These are phyloP conservation scores for Lactifluus echinatus DNA, from an alignment of 768 basidiomycete genomes.

Conservation along the genomic window DNA sequence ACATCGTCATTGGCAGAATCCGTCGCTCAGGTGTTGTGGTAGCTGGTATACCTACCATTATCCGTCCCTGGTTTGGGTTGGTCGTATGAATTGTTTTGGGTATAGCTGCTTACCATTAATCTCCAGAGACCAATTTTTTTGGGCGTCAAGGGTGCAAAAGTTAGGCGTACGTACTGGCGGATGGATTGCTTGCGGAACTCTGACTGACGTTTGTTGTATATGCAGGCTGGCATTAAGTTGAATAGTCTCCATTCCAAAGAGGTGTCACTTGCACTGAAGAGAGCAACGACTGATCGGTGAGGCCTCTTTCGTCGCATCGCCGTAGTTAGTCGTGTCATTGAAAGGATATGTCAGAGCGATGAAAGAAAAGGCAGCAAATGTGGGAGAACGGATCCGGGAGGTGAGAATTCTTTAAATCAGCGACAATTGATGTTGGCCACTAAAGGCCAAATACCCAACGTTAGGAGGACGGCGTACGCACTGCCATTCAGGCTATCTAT, in stretches of 20 bases:
- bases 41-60: slow-evolving; percentile 57
- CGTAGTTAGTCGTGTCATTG: background rate
- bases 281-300: slow-evolving; percentile 46
- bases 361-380: slow-evolving; percentile 48
- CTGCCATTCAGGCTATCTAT: slow-evolving; percentile 46
- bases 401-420: slow-evolving; percentile 22
- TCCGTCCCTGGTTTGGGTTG: slow-evolving; percentile 61
- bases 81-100: background rate
- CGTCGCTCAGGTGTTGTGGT: background rate
- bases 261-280: slow-evolving; percentile 44
- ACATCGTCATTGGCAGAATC: background rate
- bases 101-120: background rate
- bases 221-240: slow-evolving; percentile 45
- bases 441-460: background rate
- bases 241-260: slow-evolving; percentile 38
- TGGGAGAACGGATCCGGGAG: slow-evolving; percentile 36
- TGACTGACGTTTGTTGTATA: background rate
- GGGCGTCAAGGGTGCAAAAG: slow-evolving; percentile 52
- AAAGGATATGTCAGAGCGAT: slow-evolving; percentile 35
- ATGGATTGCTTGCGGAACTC: background rate
- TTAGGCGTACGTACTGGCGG: slow-evolving; percentile 40
- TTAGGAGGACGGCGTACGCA: slow-evolving; percentile 52
- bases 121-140: slow-evolving; percentile 48
- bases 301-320: slow-evolving; percentile 18
- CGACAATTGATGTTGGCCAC: background rate